Evolutionary conservation across 2,329 filamentous ascomycete genomes (phyloP).

Genomic region (Xylariales sp.): DNA sequence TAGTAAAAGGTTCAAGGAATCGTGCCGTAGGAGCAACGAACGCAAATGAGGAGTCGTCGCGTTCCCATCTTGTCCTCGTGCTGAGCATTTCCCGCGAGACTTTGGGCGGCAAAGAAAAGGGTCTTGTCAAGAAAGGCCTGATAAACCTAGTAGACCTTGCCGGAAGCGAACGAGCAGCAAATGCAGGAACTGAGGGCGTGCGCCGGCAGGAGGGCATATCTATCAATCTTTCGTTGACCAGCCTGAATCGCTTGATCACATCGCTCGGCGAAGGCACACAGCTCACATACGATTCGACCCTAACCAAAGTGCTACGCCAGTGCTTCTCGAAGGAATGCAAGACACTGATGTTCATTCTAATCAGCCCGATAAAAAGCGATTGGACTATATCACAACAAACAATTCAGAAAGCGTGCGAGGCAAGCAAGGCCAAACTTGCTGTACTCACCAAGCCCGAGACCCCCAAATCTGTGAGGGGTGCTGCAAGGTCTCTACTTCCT

Average conservation of each 20-base stretch:
- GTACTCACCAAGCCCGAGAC: no score
- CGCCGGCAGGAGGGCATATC: constrained; percentile 88
- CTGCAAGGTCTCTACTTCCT: no score
- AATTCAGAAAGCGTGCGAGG: constrained; percentile 16
- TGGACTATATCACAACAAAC: constrained; percentile 38
- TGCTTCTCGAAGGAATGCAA: constrained; percentile 89
- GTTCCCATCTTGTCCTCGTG: neutral
- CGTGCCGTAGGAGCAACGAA: neutral
- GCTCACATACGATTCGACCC: constrained; percentile 85
- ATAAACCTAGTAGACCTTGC: constrained; percentile 1
- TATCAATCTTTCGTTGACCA: constrained; percentile 90
- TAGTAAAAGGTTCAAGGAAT: neutral
- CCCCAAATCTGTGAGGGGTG: no score
- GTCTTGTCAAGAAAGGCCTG: constrained; percentile 60
- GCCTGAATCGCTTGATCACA: constrained; percentile 90
- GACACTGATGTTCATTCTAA: constrained; percentile 98
- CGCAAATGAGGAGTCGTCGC: neutral
- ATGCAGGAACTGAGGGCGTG: constrained; percentile 78
- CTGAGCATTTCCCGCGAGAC: neutral
- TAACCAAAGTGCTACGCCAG: constrained; percentile 89
- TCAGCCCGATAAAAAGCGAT: constrained; percentile 82
- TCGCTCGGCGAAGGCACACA: constrained; percentile 79
- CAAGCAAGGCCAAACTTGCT: constrained; percentile 14
- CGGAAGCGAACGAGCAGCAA: constrained; percentile 55
- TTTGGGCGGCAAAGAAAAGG: constrained; percentile 45